These are phyloP conservation scores for Penstemon barbatus DNA, from an alignment of 257 asterid species.

Conservation along the genomic window DNA sequence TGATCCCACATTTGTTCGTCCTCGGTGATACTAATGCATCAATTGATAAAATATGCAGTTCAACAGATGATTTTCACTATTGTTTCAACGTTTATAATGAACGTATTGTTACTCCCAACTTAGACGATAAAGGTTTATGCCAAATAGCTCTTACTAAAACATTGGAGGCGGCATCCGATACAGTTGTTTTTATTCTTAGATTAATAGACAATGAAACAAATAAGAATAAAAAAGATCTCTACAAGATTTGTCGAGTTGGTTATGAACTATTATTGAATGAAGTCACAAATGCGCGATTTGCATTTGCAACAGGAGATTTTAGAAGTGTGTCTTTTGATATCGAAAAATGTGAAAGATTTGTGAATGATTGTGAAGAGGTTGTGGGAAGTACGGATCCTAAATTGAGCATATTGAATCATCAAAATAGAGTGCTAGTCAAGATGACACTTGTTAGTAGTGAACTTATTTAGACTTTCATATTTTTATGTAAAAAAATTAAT, in stretches of 20 bases:
- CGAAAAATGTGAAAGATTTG: conserved; percentile 8
- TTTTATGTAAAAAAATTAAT: no score
- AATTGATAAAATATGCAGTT: no score
- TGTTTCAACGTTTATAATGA: neutral
- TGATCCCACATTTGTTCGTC: neutral
- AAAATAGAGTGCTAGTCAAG: no score
- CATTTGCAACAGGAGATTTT: neutral
- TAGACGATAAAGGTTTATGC: no score
- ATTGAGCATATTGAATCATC: neutral
- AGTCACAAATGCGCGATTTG: neutral
- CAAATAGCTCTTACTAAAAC: no score
- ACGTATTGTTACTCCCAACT: neutral
- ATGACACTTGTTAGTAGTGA: no score
- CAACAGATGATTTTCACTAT: neutral
- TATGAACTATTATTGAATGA: neutral
- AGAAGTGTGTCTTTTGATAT: neutral
- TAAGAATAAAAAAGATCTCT: neutral
- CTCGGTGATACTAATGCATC: neutral
- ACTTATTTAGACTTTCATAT: no score
- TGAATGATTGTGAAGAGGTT: conserved; percentile 3
- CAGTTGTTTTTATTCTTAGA: no score
- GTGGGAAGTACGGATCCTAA: neutral
- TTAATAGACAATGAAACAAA: neutral
- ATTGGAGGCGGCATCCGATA: no score
- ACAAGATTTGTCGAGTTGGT: neutral